Conservation (phyloP, 306 rosid genomes). For the Rosa chinensis region DNA sequence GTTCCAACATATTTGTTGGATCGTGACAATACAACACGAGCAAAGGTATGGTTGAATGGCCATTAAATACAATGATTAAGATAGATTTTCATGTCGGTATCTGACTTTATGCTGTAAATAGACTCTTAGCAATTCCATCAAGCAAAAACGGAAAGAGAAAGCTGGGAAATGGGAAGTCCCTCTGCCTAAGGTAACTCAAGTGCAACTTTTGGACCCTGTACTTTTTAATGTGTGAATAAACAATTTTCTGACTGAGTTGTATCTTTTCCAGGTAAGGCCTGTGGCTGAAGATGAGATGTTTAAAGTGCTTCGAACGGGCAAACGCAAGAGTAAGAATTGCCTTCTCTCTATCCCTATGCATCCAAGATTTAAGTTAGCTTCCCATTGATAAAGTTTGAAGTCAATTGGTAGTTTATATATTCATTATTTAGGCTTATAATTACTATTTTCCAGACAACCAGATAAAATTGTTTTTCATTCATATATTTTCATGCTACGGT, state of each 20-base stretch:
- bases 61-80: neutral
- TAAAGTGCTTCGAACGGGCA: conserved; percentile 85
- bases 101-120: conserved; percentile 29
- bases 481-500: neutral
- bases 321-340: conserved; percentile 70
- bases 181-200: conserved; percentile 66
- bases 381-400: neutral
- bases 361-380: neutral
- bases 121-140: conserved; percentile 89
- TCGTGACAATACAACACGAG: conserved; percentile 81
- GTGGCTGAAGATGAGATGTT: conserved; percentile 98
- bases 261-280: conserved; percentile 71
- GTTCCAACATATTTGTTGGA: conserved; percentile 80
- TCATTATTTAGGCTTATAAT: neutral
- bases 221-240: neutral
- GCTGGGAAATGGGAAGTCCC: conserved; percentile 99
- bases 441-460: neutral
- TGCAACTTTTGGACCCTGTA: neutral
- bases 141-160: conserved; percentile 94
- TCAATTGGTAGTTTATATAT: neutral
- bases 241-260: conserved; percentile 11
- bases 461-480: neutral
- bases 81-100: neutral
- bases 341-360: neutral
- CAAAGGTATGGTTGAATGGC: conserved; percentile 49